Evolutionary conservation across 768 basidiomycete genomes (phyloP), one percentile per base, ranked within the genome.

Genomic region (Hortiboletus flavorubellus): DNA sequence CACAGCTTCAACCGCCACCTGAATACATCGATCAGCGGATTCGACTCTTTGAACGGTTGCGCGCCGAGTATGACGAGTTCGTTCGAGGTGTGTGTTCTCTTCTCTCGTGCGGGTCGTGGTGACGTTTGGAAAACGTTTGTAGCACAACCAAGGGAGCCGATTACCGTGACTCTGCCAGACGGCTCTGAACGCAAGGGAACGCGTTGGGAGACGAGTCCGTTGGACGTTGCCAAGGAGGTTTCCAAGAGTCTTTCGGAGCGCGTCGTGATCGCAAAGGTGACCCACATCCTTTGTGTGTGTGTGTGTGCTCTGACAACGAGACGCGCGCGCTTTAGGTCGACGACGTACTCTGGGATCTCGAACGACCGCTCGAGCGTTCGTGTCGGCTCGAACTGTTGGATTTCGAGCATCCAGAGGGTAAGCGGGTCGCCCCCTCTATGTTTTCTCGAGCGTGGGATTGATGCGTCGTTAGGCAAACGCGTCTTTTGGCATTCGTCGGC

Each of bases 401-500:
- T 72, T 99, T 98, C 66, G 94, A 98, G 43, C 80, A 93, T 64
- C 84, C 87, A 3, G 93, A 95, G 77, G 93, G 92, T 60, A 3
- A 31, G 39, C 14, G 21, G 21, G 3, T 26, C 16, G 8, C 6
- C 21, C 21, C 21, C 21, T 21, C 21, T 26, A 2, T 21, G 15
- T 10, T 29, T 8, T 7, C 8, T 46, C 3, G 11, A 33, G 8
- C 8, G 16, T n/a, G 33, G 14, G 29, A 30, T 21, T 23, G 35
- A 30, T 9, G 2, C 1, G 11, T 26, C 16, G 30, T 50, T 21
- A 86, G 94, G 96, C 56, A 94, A 98, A 73, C 89, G 87, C 64
- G 97, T 99, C 8, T 99, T 98, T 78, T 99, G 97, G 97, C 97
- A 98, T 71, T 98, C 97, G 16, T 98, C 95, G 26, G 97, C 97